Conservation (phyloP, 352 stramenopile genomes). For the Phytopythium delawarense region DNA sequence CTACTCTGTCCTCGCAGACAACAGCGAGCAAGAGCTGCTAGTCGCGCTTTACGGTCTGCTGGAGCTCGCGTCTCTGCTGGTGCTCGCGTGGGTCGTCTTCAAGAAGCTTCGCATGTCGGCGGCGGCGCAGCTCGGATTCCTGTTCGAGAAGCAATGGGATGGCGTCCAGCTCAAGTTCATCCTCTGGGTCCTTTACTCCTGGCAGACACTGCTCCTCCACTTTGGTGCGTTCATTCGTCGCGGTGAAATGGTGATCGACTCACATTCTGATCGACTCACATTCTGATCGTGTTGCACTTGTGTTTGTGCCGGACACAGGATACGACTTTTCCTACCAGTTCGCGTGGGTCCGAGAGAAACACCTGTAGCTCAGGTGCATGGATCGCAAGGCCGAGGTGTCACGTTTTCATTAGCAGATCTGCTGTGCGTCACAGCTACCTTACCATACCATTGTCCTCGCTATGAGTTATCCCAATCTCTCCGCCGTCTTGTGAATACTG, state of each 20-base stretch:
- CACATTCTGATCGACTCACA: too few relatives aligned
- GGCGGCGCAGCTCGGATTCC: conserved; percentile 28
- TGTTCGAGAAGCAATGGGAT: conserved; percentile 26
- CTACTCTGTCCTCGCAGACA: conserved; percentile 19
- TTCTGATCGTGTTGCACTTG: too few relatives aligned
- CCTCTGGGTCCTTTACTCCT: conserved; percentile 37
- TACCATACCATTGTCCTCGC: too few relatives aligned
- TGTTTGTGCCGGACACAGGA: conserved; percentile 5
- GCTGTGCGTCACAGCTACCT: too few relatives aligned
- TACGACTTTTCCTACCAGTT: conserved; percentile 27
- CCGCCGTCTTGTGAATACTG: too few relatives aligned
- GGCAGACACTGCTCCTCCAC: conserved; percentile 23
- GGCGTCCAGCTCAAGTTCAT: conserved; percentile 32
- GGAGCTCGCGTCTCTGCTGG: conserved; percentile 32
- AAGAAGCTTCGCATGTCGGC: conserved; percentile 20
- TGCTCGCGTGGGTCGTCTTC: conserved; percentile 19
- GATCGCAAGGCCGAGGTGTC: too few relatives aligned
- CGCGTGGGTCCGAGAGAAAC: not conserved
- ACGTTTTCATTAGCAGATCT: too few relatives aligned
- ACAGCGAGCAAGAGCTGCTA: conserved; percentile 3
- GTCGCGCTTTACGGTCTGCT: conserved; percentile 32
- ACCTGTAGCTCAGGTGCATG: too few relatives aligned
- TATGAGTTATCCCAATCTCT: too few relatives aligned
- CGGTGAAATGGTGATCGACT: too few relatives aligned
- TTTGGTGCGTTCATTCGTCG: conserved; percentile 14